Conservation (phyloP, 495 filamentous ascomycete genomes). For the Hypoxylon trugodes region DNA sequence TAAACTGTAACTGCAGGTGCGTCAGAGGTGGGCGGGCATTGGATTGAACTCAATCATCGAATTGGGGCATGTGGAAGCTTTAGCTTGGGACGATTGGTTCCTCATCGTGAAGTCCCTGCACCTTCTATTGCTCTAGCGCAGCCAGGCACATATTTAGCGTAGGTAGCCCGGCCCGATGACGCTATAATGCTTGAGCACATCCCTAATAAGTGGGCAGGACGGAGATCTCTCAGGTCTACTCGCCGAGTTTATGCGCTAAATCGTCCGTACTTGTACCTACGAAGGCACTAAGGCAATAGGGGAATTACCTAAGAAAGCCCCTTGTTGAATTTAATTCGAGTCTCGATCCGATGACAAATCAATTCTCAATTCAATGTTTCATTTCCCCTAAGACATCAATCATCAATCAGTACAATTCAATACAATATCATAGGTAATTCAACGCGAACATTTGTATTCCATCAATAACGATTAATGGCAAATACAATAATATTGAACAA, state of each 20-base stretch:
- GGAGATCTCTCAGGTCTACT: neutral
- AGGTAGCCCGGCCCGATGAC: constrained; percentile 17
- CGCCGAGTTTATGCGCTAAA: neutral
- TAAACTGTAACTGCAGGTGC: constrained; percentile 1
- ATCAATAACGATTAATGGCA: neutral
- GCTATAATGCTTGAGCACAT: constrained; percentile 18
- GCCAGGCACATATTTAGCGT: too few relatives aligned
- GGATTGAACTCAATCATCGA: neutral
- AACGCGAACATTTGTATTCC: constrained; percentile 8
- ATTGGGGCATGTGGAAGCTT: constrained; percentile 14
- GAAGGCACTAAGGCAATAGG: too few relatives aligned
- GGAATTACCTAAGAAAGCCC: neutral
- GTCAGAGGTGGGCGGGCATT: neutral
- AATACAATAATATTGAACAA: neutral
- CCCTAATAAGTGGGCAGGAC: neutral
- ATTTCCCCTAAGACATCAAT: neutral
- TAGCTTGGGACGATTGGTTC: constrained; percentile 21
- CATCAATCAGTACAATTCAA: too few relatives aligned
- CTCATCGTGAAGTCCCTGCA: constrained; percentile 9
- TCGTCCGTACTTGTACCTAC: neutral
- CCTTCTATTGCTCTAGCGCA: neutral
- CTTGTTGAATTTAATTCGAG: constrained; percentile 13
- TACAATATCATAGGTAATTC: too few relatives aligned
- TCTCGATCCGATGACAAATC: constrained; percentile 20
- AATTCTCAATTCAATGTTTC: constrained; percentile 3